Percentiles rank a stretch among this genome's conserved stretches.
Conservation (phyloP, 2,329 filamentous ascomycete genomes). For the Talaromyces sp. region DNA sequence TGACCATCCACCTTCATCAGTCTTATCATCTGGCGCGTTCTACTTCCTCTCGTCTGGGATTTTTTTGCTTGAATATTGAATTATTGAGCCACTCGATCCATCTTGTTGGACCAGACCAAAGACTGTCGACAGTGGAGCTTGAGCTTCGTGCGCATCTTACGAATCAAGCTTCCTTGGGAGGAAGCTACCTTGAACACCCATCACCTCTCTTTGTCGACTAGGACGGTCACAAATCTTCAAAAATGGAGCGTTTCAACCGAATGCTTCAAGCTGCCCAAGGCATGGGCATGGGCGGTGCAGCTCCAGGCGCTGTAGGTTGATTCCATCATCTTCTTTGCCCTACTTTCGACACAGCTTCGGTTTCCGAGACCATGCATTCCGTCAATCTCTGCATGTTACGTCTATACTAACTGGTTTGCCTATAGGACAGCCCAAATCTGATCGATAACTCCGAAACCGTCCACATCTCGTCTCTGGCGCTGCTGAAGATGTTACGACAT, state of each 20-base stretch:
- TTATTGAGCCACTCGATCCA: background rate
- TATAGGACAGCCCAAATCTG: conserved; percentile 78
- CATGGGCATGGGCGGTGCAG: conserved; percentile 44
- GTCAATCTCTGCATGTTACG: background rate
- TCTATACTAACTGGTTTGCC: background rate
- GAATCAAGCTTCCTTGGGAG: conserved; percentile 9
- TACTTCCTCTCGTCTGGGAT: background rate
- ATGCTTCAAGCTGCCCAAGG: conserved; percentile 72
- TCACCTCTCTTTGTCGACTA: conserved; percentile 12
- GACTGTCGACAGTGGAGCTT: background rate
- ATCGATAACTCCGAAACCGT: conserved; percentile 99
- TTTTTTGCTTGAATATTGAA: background rate
- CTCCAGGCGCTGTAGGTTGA: conserved; percentile 37
- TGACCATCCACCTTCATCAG: conserved; percentile 3
- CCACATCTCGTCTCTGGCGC: conserved; percentile 94
- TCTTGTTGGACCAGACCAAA: background rate
- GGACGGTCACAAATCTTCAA: conserved; percentile 19
- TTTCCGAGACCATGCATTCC: background rate
- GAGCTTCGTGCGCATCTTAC: conserved; percentile 7
- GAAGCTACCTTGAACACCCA: conserved; percentile 14
- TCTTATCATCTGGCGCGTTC: background rate
- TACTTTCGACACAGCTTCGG: conserved; percentile 1
- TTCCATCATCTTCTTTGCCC: background rate
- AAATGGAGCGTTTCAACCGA: conserved; percentile 87
- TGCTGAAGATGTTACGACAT: conserved; percentile 98